Conservation (phyloP, 2,329 filamentous ascomycete species). For the Fusarium sp. region DNA sequence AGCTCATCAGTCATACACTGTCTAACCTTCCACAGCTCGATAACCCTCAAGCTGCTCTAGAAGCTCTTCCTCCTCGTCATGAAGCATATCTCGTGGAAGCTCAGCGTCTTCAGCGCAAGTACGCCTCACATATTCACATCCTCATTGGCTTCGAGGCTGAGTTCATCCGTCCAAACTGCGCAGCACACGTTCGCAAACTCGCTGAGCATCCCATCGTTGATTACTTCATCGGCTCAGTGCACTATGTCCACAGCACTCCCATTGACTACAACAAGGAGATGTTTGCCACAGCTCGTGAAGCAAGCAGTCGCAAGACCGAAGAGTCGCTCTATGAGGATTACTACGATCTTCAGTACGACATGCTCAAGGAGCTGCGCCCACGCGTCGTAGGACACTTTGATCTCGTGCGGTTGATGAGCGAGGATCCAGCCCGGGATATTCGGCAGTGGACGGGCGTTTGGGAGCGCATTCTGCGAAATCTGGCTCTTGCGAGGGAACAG, state of each 20-base stretch:
- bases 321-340: conserved; percentile 81
- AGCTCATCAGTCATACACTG: background rate
- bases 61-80: conserved; percentile 63
- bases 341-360: conserved; percentile 85
- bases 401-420: conserved; percentile 82
- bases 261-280: conserved; percentile 82
- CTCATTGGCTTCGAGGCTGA: conserved; percentile 93
- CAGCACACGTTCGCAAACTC: conserved; percentile 67
- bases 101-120: conserved; percentile 72
- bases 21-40: conserved; percentile 52
- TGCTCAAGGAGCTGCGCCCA: conserved; percentile 77
- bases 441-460: conserved; percentile 71
- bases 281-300: conserved; percentile 63
- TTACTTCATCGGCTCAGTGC: conserved; percentile 91
- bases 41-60: conserved; percentile 57
- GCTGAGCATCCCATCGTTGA: conserved; percentile 71
- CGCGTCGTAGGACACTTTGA: conserved; percentile 93
- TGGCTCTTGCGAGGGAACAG: conserved; percentile 74
- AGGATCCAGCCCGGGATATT: conserved; percentile 70
- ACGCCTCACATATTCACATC: conserved; percentile 75
- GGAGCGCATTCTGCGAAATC: conserved; percentile 76
- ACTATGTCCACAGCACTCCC: conserved; percentile 85
- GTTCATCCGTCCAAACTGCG: conserved; percentile 79
- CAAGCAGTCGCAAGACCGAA: conserved; percentile 60
- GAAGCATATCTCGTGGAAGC: conserved; percentile 80